These are phyloP conservation scores for Ophiostoma perfectum DNA, from an alignment of 2,329 filamentous ascomycete species.

Conservation along the genomic window DNA sequence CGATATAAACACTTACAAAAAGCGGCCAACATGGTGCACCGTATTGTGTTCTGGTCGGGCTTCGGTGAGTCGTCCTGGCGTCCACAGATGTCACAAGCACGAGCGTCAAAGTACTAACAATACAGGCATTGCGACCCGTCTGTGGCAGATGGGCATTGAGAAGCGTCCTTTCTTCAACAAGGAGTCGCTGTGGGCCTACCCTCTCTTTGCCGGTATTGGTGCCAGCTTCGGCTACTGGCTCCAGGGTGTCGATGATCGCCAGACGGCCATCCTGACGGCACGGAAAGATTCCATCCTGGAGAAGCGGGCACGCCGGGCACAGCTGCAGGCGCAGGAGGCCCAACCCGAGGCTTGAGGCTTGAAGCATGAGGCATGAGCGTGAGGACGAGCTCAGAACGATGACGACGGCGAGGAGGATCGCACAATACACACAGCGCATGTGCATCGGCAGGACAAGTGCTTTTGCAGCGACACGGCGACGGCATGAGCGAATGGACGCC, in stretches of 20 bases:
- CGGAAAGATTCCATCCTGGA: conserved; percentile 77
- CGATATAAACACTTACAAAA: background rate
- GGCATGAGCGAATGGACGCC: background rate
- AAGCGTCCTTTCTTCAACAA: conserved; percentile 91
- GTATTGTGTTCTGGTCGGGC: conserved; percentile 77
- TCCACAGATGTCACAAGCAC: background rate
- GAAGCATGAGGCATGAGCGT: conserved; percentile 14
- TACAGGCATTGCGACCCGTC: conserved; percentile 78
- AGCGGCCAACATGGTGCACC: conserved; percentile 49
- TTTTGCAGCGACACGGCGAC: background rate
- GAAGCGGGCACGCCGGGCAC: conserved; percentile 76
- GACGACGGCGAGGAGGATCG: background rate
- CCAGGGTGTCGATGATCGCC: conserved; percentile 78
- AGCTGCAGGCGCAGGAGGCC: conserved; percentile 49
- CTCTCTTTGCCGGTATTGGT: conserved; percentile 77
- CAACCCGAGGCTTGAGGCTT: conserved; percentile 13
- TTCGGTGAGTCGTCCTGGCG: conserved; percentile 65
- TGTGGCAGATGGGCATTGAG: conserved; percentile 97
- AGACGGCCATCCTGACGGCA: conserved; percentile 69
- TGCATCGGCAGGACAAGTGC: background rate
- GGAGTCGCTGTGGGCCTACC: conserved; percentile 84
- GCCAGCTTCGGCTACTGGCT: conserved; percentile 97
- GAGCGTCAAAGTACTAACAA: background rate
- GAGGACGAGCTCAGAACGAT: background rate
- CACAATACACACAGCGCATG: background rate